Conservation (phyloP, 2,329 filamentous ascomycete genomes). For the Venturia carpophila region DNA sequence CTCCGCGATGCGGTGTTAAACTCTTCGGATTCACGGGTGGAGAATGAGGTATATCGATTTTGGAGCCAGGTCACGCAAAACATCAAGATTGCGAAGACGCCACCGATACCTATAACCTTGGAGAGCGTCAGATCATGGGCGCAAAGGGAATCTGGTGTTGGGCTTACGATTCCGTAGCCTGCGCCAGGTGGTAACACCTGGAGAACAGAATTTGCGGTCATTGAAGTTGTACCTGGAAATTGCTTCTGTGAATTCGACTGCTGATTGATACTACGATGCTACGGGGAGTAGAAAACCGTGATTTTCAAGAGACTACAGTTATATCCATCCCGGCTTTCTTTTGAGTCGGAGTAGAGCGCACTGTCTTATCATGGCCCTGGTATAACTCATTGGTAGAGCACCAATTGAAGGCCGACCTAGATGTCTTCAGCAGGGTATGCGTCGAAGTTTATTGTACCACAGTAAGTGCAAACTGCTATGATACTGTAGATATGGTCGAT, state of each 20-base stretch:
- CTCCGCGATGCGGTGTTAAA: constrained; percentile 41
- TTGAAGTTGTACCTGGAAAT: background rate
- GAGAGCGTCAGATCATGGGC: background rate
- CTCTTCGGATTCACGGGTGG: constrained; percentile 38
- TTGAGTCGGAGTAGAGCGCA: background rate
- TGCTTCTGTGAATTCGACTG: background rate
- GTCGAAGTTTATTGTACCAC: background rate
- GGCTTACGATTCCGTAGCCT: constrained; percentile 38
- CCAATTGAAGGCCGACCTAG: no score
- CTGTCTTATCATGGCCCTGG: background rate
- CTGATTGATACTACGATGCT: no score
- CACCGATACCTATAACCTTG: constrained; percentile 42
- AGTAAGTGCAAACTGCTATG: background rate
- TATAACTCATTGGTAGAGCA: no score
- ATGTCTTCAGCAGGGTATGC: no score
- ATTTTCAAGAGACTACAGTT: background rate
- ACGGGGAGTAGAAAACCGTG: no score
- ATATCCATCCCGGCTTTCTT: background rate
- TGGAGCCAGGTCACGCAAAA: constrained; percentile 15
- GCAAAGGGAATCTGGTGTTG: background rate
- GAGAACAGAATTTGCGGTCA: background rate
- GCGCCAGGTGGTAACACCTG: constrained; percentile 30
- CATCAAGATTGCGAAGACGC: constrained; percentile 38
- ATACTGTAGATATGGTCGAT: background rate
- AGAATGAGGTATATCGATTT: constrained; percentile 29